Evolutionary conservation across 257 asterid genomes (phyloP).

Genomic region (Coffea eugenioides): DNA sequence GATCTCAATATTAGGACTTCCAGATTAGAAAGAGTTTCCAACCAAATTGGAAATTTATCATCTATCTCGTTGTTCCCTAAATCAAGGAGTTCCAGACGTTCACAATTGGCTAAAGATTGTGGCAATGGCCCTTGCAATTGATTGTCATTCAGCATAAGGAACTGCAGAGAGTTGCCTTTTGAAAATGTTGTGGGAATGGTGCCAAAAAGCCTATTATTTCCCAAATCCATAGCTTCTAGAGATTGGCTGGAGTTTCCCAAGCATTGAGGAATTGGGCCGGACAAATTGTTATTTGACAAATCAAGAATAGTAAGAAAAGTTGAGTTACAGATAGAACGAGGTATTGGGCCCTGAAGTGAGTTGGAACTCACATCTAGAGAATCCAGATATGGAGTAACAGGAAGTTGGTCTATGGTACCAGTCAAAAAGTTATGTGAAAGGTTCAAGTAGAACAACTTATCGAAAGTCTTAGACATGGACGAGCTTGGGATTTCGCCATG

Average conservation of each 20-base stretch:
- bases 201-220: neutral
- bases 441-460: too few species aligned
- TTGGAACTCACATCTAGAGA: too few species aligned
- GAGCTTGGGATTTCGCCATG: too few species aligned
- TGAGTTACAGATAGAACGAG: too few species aligned
- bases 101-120: constrained; percentile 19
- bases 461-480: too few species aligned
- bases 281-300: too few species aligned
- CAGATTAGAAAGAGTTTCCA: constrained; percentile 22
- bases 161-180: neutral
- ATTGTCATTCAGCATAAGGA: constrained; percentile 19
- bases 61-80: neutral
- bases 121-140: constrained; percentile 16
- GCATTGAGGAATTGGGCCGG: constrained; percentile 11
- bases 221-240: constrained; percentile 5
- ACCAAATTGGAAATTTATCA: constrained; percentile 33
- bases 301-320: too few species aligned
- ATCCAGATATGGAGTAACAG: too few species aligned
- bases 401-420: too few species aligned
- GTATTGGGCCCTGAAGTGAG: too few species aligned
- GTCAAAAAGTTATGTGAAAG: too few species aligned
- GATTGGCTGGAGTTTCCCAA: constrained; percentile 5
- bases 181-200: neutral
- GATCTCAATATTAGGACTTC: constrained; percentile 24
- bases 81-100: neutral